Percentiles rank a stretch among this genome's conserved stretches.
phyloP scores from a whole-genome alignment of 805 yeast genomes.

The Saccharomycopsis sp. region DNA sequence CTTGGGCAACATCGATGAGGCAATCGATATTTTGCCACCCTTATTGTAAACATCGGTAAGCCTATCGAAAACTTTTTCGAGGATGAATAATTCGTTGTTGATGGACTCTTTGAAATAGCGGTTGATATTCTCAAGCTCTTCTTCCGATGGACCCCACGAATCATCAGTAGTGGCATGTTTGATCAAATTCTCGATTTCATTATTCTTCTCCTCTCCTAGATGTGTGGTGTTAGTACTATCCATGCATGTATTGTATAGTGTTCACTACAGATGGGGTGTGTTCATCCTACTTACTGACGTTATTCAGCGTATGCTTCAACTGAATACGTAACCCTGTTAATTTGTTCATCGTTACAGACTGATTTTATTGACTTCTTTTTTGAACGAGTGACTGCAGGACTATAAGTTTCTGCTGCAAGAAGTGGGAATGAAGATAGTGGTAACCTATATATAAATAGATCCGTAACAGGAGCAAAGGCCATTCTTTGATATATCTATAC shows the following conservation, averaged over 20 bases:
- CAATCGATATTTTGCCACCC: neutral
- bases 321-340: neutral
- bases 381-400: neutral
- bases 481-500: neutral
- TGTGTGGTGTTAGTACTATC: neutral
- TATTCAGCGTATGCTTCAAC: neutral
- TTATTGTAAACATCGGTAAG: conserved; percentile 6
- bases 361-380: neutral
- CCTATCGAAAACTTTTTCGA: conserved; percentile 7
- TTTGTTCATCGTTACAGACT: neutral
- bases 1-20: neutral
- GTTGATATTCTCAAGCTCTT: conserved; percentile 2
- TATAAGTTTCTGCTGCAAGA: neutral
- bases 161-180: conserved; percentile 8
- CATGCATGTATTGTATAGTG: no score
- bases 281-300: neutral
- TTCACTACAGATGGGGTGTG: no score
- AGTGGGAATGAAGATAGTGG: neutral
- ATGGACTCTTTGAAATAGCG: conserved; percentile 11
- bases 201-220: conserved; percentile 18
- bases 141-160: conserved; percentile 15
- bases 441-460: neutral
- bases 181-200: conserved; percentile 23
- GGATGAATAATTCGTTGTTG: conserved; percentile 4
- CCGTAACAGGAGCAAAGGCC: neutral